Evolutionary conservation across 805 yeast species (phyloP), one percentile per base, ranked within the genome.

Genomic region (Cyberlindnera subsufficiens): DNA sequence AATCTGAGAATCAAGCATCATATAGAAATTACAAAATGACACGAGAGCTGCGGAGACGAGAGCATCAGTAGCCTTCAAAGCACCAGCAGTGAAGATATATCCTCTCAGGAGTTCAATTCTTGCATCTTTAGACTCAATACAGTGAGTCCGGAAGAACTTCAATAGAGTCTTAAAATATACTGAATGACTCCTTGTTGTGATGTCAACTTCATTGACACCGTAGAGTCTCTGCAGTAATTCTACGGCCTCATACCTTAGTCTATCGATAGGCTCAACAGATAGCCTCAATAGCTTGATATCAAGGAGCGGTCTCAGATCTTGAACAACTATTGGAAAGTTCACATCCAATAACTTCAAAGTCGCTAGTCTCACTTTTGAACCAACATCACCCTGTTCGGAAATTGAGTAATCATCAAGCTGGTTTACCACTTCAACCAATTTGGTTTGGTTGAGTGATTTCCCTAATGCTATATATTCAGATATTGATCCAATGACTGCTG

Each of bases 341-440:
- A 50, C 34, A 0, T 47, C 40, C 0, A 81, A 58, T 3, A 78
- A 53, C 6, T 51, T 31, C 3, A 84, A 57, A 1, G 81, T 67
- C 0, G 81, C 71, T 1, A 57, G 49, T 37, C 98, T 66, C 1
- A 88, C 74, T 52, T 78, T 74, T 37, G 86, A 77, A 2, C 98
- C 98, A n/a, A 89, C 90, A 64, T 90, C 98, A 9, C 98, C 98
- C 55, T 86, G 84, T 22, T 77, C 77, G 0, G 91, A 85, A 2
- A 75, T 65, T 0, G 95, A 77, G 58, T 89, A 88, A 53, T 90
- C 96, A 47, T 82, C 81, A 13, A 91, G 60, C 30, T 77, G 73
- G 2, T 47, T 50, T 1, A 72, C 35, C 5, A 71, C 27, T 5
- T 4, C 30, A 4, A 5, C 13, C 35, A 53, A 35, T 1, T 8